Evolutionary conservation across 345 rosid genomes (phyloP), one percentile per base, ranked within the genome.

Genomic region (Schrenkiella parvula): DNA sequence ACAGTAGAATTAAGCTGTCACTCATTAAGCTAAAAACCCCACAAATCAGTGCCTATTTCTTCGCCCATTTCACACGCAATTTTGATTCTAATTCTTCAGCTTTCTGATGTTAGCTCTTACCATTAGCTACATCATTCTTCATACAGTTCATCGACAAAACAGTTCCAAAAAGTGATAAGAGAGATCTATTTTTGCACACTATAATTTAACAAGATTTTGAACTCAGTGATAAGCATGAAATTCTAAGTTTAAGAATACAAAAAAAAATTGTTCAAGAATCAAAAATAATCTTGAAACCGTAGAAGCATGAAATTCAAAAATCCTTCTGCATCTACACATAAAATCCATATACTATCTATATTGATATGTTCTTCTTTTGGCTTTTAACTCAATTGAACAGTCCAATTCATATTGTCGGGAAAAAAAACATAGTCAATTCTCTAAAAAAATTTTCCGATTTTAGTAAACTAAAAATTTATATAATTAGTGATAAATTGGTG

Each of bases 331-430:
- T 29, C 68, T 62, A 50, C 52, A 23, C 41, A 60, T 13, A 60
- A 37, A 52, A 21, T 10, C 2, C 55, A 29, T 18, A 15, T 4
- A 28, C 43, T 10, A 68, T 4, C 26, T 41, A 12, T 43, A 22
- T 7, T 59, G 29, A 17, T 58, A 38, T 52, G 54, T n/a, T 51
- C 32, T 62, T 15, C 23, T 15, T 17, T 5, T 8, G 32, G 28
- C 26, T 8, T 47, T 64, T 62, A 73, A 61, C 76, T 82, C 63
- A 89, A 76, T 78, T 82, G 83, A 6, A 86, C 41, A 39, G 89
- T 87, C 97, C 97, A 90, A 51, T 82, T 82, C 95, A 90, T 86
- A n/a, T n/a, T n/a, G n/a, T n/a, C n/a, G n/a, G n/a, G n/a, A n/a
- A n/a, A n/a, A n/a, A n/a, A n/a, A n/a, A n/a, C n/a, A n/a, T n/a